Percentiles rank a stretch among this genome's conserved stretches.
Evolutionary conservation across 306 rosid genomes (phyloP).

Genomic region (Heteromeles arbutifolia): DNA sequence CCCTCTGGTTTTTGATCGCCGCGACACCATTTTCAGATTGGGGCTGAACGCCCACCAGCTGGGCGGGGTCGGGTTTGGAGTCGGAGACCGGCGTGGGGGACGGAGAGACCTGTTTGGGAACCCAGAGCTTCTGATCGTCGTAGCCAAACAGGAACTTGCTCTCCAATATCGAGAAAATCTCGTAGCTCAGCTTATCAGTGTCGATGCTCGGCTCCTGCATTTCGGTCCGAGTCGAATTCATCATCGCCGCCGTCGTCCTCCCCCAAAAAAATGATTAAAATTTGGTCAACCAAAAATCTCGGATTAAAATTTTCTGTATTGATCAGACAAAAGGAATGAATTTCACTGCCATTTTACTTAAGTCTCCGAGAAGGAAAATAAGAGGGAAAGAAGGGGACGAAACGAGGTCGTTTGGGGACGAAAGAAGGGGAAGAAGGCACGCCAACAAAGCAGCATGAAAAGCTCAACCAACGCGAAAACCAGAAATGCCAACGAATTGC

Average conservation of each 20-base stretch:
- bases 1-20: slow-evolving; percentile 84
- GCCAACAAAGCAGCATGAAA: slow-evolving; percentile 20
- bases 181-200: slow-evolving; percentile 94
- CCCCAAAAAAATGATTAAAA: background rate
- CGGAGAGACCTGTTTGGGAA: slow-evolving; percentile 66
- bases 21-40: slow-evolving; percentile 20
- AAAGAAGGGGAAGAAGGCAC: slow-evolving; percentile 3
- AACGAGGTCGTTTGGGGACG: background rate
- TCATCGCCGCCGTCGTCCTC: background rate
- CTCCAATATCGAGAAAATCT: slow-evolving; percentile 92
- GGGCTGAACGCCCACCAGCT: slow-evolving; percentile 4
- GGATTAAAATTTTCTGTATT: background rate
- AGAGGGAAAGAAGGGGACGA: background rate
- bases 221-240: slow-evolving; percentile 52
- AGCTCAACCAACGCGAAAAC: slow-evolving; percentile 15
- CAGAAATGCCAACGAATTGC: slow-evolving; percentile 18
- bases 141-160: slow-evolving; percentile 93
- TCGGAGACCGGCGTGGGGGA: slow-evolving; percentile 25
- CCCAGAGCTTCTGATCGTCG: slow-evolving; percentile 90
- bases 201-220: slow-evolving; percentile 97
- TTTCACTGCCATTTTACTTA: background rate
- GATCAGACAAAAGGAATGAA: background rate
- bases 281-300: background rate
- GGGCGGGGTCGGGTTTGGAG: slow-evolving; percentile 25
- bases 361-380: background rate